phyloP scores from a whole-genome alignment of 2,329 filamentous ascomycete species.

The Macrophomina pseudophaseolina region DNA sequence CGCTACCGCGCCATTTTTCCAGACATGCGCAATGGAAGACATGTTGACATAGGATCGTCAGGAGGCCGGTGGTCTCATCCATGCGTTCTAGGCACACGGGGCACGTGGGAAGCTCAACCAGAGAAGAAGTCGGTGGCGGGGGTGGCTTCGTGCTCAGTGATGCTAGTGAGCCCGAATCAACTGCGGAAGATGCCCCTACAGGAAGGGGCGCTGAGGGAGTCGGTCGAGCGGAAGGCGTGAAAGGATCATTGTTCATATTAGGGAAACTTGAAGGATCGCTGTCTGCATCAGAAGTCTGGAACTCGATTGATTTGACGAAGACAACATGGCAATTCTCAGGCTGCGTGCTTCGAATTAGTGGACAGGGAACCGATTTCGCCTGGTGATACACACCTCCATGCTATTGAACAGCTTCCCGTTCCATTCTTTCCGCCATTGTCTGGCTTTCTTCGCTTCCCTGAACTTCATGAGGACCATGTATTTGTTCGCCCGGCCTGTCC shows the following conservation, averaged over 20 bases:
- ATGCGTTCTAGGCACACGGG: constrained; percentile 96
- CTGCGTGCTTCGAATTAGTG: constrained; percentile 47
- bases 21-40: constrained; percentile 97
- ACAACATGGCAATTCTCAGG: constrained; percentile 94
- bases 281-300: constrained; percentile 66
- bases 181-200: constrained; percentile 39
- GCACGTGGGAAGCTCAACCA: constrained; percentile 92
- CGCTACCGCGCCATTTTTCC: constrained; percentile 92
- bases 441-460: constrained; percentile 73
- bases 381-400: constrained; percentile 70
- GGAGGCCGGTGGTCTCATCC: constrained; percentile 93
- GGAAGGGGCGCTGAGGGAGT: constrained; percentile 44
- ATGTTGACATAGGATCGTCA: constrained; percentile 96
- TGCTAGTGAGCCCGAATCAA: constrained; percentile 41
- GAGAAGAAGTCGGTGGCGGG: constrained; percentile 78
- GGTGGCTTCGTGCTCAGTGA: constrained; percentile 65
- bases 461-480: constrained; percentile 98
- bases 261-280: constrained; percentile 59
- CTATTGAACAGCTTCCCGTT: constrained; percentile 93
- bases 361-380: background rate
- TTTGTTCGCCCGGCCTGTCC: constrained; percentile 84
- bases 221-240: constrained; percentile 62
- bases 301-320: constrained; percentile 90
- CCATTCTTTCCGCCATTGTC: constrained; percentile 81
- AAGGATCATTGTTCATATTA: constrained; percentile 67